A percentile compares a stretch with the other conserved stretches of the same genome.
These are phyloP conservation scores for Fusarium tjaetaba DNA, from an alignment of 2,329 filamentous ascomycete genomes.

Conservation along the genomic window DNA sequence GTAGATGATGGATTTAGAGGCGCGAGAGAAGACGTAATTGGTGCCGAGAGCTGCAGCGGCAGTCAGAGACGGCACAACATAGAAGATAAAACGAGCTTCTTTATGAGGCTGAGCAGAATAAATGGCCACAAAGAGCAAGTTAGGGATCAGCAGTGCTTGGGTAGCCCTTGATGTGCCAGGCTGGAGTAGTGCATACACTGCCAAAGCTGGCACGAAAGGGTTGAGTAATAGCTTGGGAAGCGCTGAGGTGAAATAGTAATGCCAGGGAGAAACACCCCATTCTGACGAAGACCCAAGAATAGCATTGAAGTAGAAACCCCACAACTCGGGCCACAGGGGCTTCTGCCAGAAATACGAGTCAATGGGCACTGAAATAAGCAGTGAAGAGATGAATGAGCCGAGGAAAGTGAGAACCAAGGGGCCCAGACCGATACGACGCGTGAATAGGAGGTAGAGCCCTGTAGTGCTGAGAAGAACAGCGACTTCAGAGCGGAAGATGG, in stretches of 20 bases:
- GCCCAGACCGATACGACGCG: conserved; percentile 61
- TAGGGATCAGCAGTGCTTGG: conserved; percentile 68
- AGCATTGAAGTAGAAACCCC: conserved; percentile 91
- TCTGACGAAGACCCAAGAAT: conserved; percentile 82
- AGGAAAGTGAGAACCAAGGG: conserved; percentile 73
- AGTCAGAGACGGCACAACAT: conserved; percentile 83
- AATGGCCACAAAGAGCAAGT: conserved; percentile 75
- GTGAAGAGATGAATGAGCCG: conserved; percentile 70
- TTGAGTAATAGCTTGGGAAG: conserved; percentile 87
- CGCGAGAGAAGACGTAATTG: conserved; percentile 73
- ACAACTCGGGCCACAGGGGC: conserved; percentile 88
- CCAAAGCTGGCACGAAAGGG: conserved; percentile 70
- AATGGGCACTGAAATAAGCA: conserved; percentile 75
- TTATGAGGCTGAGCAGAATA: conserved; percentile 96
- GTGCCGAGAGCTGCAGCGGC: conserved; percentile 79
- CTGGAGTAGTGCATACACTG: conserved; percentile 62
- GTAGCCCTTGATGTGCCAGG: conserved; percentile 57
- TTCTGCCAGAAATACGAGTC: conserved; percentile 97
- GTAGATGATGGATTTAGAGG: conserved; percentile 68
- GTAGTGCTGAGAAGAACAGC: conserved; percentile 80
- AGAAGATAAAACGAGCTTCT: conserved; percentile 94
- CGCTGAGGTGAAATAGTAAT: conserved; percentile 86
- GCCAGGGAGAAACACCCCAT: conserved; percentile 88
- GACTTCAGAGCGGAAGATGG: conserved; percentile 90
- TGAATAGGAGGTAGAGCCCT: conserved; percentile 70